Percentiles rank a stretch among this genome's conserved stretches.
phyloP scores from a whole-genome alignment of 2,329 filamentous ascomycete species.

The Colletotrichum sp. region DNA sequence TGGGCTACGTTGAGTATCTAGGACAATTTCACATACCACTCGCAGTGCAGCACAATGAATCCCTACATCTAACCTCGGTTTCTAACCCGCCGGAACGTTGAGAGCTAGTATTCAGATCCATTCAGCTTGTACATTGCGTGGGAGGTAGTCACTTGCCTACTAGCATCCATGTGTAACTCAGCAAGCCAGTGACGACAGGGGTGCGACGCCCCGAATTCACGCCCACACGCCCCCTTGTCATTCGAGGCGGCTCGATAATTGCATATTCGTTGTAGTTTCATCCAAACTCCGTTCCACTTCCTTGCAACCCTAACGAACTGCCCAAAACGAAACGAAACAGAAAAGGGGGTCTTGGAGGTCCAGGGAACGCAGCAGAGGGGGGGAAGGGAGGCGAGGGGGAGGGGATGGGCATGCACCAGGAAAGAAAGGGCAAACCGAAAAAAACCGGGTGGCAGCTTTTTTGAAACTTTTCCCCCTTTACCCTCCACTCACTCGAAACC shows the following conservation, averaged over 20 bases:
- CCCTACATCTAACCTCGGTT: neutral
- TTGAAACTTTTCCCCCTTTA: neutral
- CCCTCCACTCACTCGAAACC: neutral
- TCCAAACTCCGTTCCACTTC: neutral
- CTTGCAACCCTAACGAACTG: constrained; percentile 19
- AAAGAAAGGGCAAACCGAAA: neutral
- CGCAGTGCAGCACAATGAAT: neutral
- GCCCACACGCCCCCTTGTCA: neutral
- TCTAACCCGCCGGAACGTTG: neutral
- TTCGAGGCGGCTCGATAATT: neutral
- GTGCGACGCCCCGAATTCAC: neutral
- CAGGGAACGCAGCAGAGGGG: neutral
- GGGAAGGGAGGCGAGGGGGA: neutral
- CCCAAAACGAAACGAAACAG: constrained; percentile 19
- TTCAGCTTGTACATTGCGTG: neutral
- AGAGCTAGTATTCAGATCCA: neutral
- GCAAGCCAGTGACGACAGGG: neutral
- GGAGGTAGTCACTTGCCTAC: neutral
- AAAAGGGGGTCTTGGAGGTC: neutral
- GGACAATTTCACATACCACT: neutral
- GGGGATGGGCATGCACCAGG: neutral
- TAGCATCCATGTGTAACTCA: neutral
- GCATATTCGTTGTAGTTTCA: constrained; percentile 7
- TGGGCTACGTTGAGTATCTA: neutral
- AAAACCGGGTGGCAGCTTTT: neutral